These are phyloP conservation scores for Crotalaria pallida DNA, from an alignment of 306 rosid genomes.

Conservation along the genomic window DNA sequence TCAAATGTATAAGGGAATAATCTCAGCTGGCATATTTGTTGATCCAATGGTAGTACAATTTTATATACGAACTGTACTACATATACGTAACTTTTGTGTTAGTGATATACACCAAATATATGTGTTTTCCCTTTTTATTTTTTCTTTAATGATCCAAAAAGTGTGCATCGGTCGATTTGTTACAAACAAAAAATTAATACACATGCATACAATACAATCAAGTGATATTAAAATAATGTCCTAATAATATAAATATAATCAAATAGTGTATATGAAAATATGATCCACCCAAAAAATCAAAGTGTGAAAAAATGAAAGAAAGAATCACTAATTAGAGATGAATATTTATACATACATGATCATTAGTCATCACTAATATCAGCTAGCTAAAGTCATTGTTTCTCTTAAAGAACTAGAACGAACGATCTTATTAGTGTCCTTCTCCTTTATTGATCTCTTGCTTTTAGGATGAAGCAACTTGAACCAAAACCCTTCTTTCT, in stretches of 20 bases:
- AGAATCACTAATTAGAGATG: background rate
- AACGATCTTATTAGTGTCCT: slow-evolving; percentile 5
- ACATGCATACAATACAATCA: background rate
- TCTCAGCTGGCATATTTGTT: background rate
- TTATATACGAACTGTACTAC: background rate
- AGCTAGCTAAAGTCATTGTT: background rate
- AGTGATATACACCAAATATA: background rate
- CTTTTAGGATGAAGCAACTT: slow-evolving; percentile 50
- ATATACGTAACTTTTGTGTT: too few species aligned
- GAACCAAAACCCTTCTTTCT: slow-evolving; percentile 58
- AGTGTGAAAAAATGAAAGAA: background rate
- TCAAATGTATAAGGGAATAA: slow-evolving; percentile 26
- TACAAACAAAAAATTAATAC: background rate
- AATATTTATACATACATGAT: background rate
- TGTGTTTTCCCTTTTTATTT: background rate
- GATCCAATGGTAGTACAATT: background rate
- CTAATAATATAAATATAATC: too few species aligned
- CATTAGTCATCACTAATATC: background rate
- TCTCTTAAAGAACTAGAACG: slow-evolving; percentile 40
- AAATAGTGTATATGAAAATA: background rate
- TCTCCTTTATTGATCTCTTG: slow-evolving; percentile 14
- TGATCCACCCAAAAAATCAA: slow-evolving; percentile 4
- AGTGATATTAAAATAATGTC: background rate
- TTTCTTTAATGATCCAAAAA: background rate
- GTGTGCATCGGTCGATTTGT: background rate